Base-by-base conservation (phyloP, 164 flowering plant species). In the Santalum album region DNA sequence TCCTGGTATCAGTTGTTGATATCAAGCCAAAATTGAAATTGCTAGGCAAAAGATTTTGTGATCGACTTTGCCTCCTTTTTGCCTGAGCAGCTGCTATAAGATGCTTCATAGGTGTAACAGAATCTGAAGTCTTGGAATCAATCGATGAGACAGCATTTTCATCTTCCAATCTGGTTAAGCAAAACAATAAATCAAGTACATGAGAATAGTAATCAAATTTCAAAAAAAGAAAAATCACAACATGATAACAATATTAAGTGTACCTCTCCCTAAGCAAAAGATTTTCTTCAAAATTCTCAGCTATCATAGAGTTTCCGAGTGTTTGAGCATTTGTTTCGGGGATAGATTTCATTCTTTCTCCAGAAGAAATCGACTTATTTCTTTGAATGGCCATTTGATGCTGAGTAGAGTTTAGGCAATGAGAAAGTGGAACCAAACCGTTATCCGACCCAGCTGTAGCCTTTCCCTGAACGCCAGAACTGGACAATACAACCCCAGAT, bases 341-440 rank as follows among this genome's bases (percentile, higher is more conserved):
- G 65, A 79, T 69, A 47, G 22, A 44, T 67, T 77, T 83, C 12
- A 63, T 15, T 38, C 42, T 73, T 43, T 87, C 95, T 16, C 58
- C 69, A 45, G 78, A 69, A 27, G 63, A 50, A 49, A 57, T 32
- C 18, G 72, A 65, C 68, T 54, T 79, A 55, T 44, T 76, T 67
- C 62, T 81, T 54, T 75, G 81, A 58, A 27, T 42, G 2, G 53
- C 18, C 23, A 52, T 65, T 52, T 72, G 79, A 70, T 58, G 66
- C 52, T 61, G 78, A 46, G 80, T 53, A 56, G 63, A 63, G 54
- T 50, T 70, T 22, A 51, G 64, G 49, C 68, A 42, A 42, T 78
- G 79, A 60, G 77, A 54, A 53, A 34, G 65, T 43, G 39, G 25
- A 68, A 25, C 54, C 25, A 70, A 49, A 42, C 50, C 66, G 61